Conservation (phyloP, 441 rosid genomes). For the Cnidoscolus chayamansa region DNA sequence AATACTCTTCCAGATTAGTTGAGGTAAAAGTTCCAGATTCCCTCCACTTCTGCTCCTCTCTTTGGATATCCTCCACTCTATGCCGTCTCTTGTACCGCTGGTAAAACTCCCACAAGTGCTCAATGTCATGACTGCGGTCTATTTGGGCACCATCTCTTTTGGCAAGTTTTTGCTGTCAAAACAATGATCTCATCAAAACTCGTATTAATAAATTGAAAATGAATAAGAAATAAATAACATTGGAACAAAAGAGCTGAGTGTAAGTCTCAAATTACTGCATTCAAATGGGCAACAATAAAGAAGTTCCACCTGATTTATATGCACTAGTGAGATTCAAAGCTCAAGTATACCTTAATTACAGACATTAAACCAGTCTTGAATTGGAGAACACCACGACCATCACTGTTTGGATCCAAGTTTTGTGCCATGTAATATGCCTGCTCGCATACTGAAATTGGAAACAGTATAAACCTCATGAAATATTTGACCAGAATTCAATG, state of each 20-base stretch:
- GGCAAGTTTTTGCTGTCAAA: conserved; percentile 95
- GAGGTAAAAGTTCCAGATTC: conserved; percentile 82
- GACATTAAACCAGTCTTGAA: conserved; percentile 99
- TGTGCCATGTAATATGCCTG: conserved; percentile 98
- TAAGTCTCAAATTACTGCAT: not conserved
- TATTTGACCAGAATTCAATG: not conserved
- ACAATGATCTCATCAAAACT: conserved; percentile 23
- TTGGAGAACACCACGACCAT: conserved; percentile 98
- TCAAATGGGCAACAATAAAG: conserved; percentile 7
- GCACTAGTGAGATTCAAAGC: conserved; percentile 10
- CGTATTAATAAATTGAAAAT: conserved; percentile 11
- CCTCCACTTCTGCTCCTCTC: conserved; percentile 72
- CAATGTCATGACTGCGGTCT: conserved; percentile 84
- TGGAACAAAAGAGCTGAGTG: not conserved
- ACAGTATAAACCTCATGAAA: conserved; percentile 6
- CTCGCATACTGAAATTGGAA: conserved; percentile 70
- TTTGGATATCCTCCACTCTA: conserved; percentile 87
- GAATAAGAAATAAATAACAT: not conserved
- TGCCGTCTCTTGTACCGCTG: conserved; percentile 66
- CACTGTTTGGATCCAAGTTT: conserved; percentile 89
- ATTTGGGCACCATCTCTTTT: conserved; percentile 75
- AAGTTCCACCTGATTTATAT: conserved; percentile 11
- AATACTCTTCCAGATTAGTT: conserved; percentile 85
- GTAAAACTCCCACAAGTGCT: conserved; percentile 85
- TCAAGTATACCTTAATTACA: conserved; percentile 67